phyloP scores from a whole-genome alignment of 805 yeast species.

The Starmerella davenportii region DNA sequence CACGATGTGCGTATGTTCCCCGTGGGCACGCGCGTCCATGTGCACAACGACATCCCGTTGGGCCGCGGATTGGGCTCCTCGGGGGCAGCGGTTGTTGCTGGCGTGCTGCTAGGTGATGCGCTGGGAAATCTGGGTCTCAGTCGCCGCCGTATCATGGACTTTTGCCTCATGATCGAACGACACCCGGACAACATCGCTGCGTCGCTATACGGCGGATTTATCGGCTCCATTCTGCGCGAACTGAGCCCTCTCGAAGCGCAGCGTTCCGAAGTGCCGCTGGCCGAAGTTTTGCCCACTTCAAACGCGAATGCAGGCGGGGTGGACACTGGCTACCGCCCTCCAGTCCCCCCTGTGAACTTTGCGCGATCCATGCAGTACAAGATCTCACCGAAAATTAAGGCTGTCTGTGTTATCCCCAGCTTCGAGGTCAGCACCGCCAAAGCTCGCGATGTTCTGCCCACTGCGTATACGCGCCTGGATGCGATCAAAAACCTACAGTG shows the following conservation, averaged over 20 bases:
- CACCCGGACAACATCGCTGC: constrained; percentile 98
- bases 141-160: constrained; percentile 75
- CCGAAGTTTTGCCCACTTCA: constrained; percentile 65
- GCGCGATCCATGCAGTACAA: constrained; percentile 78
- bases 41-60: constrained; percentile 79
- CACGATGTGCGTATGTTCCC: constrained; percentile 66
- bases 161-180: constrained; percentile 90
- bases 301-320: constrained; percentile 36
- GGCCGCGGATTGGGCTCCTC: constrained; percentile 96
- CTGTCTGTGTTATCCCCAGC: constrained; percentile 81
- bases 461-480: constrained; percentile 58
- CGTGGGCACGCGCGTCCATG: constrained; percentile 59
- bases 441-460: constrained; percentile 78
- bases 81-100: constrained; percentile 97
- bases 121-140: constrained; percentile 55
- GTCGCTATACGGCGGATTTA: constrained; percentile 98
- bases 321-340: constrained; percentile 51
- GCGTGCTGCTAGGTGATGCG: constrained; percentile 76
- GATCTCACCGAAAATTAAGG: constrained; percentile 67
- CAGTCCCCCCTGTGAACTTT: constrained; percentile 67
- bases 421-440: constrained; percentile 89
- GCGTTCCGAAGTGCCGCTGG: constrained; percentile 67
- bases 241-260: constrained; percentile 51
- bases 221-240: constrained; percentile 82
- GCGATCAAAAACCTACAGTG: constrained; percentile 86